Percentiles rank a stretch among this genome's conserved stretches.
These are phyloP conservation scores for Neurospora terricola DNA, from an alignment of 495 filamentous ascomycete genomes.

Conservation along the genomic window DNA sequence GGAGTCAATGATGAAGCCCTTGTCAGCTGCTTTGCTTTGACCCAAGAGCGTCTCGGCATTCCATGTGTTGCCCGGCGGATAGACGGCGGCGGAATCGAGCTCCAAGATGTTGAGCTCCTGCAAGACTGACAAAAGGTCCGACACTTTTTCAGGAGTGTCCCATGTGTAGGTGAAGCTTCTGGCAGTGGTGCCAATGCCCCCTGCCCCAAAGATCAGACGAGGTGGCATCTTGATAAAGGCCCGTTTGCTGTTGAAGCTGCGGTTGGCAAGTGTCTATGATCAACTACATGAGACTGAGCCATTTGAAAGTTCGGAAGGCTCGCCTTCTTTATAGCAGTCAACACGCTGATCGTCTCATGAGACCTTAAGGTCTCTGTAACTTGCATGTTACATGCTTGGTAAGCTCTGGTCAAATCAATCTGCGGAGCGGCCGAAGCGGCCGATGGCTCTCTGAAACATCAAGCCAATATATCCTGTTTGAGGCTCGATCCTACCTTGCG, in stretches of 20 bases:
- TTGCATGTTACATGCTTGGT: not conserved
- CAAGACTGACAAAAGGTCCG: constrained; percentile 1
- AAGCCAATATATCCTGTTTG: not conserved
- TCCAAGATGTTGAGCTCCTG: constrained; percentile 1
- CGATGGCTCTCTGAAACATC: not conserved
- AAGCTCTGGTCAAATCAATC: not conserved
- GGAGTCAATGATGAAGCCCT: constrained; percentile 19
- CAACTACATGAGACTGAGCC: not conserved
- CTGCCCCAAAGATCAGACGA: constrained; percentile 3
- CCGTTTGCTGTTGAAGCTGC: not conserved
- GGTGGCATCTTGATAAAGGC: not conserved
- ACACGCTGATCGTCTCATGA: not conserved
- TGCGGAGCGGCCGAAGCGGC: not conserved
- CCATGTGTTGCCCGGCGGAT: constrained; percentile 3
- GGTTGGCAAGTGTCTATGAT: not conserved
- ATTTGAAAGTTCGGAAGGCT: not conserved
- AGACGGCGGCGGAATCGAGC: constrained; percentile 4
- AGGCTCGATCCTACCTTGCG: not conserved
- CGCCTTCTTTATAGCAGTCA: not conserved
- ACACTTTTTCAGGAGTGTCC: constrained; percentile 7
- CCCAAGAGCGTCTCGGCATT: constrained; percentile 17
- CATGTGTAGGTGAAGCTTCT: constrained; percentile 1
- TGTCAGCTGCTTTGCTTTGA: constrained; percentile 8
- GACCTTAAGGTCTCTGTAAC: not conserved
- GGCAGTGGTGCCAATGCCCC: constrained; percentile 1